Evolutionary conservation across 2,329 filamentous ascomycete species (phyloP).

Genomic region (Phialocephala subalpina): DNA sequence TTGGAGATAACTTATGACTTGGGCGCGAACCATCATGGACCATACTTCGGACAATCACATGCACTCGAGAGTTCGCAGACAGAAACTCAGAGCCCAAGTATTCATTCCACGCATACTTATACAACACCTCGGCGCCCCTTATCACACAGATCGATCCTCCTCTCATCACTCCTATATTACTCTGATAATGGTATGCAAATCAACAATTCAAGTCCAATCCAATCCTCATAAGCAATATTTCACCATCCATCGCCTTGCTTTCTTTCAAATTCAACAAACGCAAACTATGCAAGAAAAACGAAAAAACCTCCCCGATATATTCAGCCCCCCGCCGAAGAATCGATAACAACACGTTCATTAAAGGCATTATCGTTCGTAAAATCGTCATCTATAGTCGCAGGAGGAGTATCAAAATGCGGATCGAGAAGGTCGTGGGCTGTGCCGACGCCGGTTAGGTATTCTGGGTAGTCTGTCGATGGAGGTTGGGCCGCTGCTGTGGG

Average conservation of each 20-base stretch:
- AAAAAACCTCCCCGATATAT: not conserved
- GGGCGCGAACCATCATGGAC: too few species aligned
- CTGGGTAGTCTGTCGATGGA: constrained; percentile 14
- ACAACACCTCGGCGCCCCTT: constrained; percentile 5
- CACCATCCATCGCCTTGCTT: not conserved
- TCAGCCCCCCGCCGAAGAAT: constrained; percentile 15
- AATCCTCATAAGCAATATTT: not conserved
- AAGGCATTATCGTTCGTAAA: constrained; percentile 36
- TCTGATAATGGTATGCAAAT: not conserved
- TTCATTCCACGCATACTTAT: constrained; percentile 7
- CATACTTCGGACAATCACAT: not conserved
- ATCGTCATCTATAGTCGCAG: constrained; percentile 36
- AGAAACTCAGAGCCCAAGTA: not conserved
- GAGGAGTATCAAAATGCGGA: constrained; percentile 28
- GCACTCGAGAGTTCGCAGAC: not conserved
- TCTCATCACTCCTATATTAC: not conserved
- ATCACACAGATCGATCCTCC: not conserved
- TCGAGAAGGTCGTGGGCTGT: constrained; percentile 22
- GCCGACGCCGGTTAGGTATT: constrained; percentile 37
- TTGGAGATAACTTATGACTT: too few species aligned
- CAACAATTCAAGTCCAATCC: not conserved
- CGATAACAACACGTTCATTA: constrained; percentile 19
- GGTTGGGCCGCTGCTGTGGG: constrained; percentile 3
- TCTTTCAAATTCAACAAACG: constrained; percentile 1
- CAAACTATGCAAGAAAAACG: constrained; percentile 10